A percentile compares a stretch with the other conserved stretches of the same genome.
phyloP scores from a whole-genome alignment of 805 yeast genomes.

The Tetrapisispora phaffii region DNA sequence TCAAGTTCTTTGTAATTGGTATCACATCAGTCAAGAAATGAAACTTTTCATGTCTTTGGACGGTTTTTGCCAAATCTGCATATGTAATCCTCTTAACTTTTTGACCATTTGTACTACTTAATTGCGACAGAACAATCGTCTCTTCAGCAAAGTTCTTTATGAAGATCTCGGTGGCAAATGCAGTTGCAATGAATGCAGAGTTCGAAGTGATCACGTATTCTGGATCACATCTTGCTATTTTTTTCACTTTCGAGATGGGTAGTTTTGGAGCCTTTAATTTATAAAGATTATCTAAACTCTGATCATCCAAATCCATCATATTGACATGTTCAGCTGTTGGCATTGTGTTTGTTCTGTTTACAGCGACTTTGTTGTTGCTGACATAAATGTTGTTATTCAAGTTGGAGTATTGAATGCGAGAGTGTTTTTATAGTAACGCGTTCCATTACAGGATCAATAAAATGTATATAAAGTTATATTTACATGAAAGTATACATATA shows the following conservation, averaged over 20 bases:
- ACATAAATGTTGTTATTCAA: too few relatives aligned
- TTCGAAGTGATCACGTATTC: conserved; percentile 17
- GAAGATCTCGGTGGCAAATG: conserved; percentile 22
- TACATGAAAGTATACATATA: neutral
- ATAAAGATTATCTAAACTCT: neutral
- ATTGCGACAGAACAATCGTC: conserved; percentile 15
- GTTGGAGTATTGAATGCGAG: too few relatives aligned
- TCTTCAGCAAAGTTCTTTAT: conserved; percentile 17
- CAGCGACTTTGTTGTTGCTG: too few relatives aligned
- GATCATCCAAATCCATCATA: conserved; percentile 1
- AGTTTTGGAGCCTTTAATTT: conserved; percentile 7
- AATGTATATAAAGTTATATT: too few relatives aligned
- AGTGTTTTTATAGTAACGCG: neutral
- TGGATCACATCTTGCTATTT: conserved; percentile 23
- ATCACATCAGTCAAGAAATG: conserved; percentile 20
- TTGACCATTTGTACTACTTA: conserved; percentile 3
- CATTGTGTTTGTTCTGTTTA: neutral
- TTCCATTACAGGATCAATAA: neutral
- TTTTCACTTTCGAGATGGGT: conserved; percentile 21
- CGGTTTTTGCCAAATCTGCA: conserved; percentile 17
- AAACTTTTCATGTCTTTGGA: conserved; percentile 13
- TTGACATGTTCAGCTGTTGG: neutral
- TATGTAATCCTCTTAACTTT: conserved; percentile 13
- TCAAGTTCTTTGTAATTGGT: conserved; percentile 18
- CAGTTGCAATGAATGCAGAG: conserved; percentile 19